These are phyloP conservation scores for Tuber brumale DNA, from an alignment of 495 filamentous ascomycete species.

Conservation along the genomic window DNA sequence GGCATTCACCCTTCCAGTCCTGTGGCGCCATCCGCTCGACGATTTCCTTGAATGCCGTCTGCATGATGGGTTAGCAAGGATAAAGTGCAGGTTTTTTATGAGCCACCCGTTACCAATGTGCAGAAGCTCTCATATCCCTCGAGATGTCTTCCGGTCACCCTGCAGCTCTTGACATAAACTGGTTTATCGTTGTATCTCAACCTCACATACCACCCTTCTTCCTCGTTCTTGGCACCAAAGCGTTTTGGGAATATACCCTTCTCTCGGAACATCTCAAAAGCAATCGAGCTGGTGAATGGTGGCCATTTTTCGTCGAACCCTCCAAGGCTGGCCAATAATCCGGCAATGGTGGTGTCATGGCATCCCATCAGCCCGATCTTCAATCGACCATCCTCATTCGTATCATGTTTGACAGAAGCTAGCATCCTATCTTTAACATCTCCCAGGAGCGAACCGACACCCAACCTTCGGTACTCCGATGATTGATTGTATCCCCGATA, in stretches of 20 bases:
- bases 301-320: constrained; percentile 78
- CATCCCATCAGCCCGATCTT: constrained; percentile 75
- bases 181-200: constrained; percentile 83
- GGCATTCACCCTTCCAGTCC: constrained; percentile 71
- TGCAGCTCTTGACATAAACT: constrained; percentile 75
- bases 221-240: constrained; percentile 15
- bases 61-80: constrained; percentile 24
- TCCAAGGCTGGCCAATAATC: constrained; percentile 68
- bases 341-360: constrained; percentile 90
- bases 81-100: constrained; percentile 10
- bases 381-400: constrained; percentile 46
- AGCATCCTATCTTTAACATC: constrained; percentile 84
- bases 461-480: constrained; percentile 73
- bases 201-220: constrained; percentile 81
- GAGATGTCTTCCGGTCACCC: constrained; percentile 68
- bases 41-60: constrained; percentile 85
- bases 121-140: constrained; percentile 87
- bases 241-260: constrained; percentile 22
- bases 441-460: constrained; percentile 75
- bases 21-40: constrained; percentile 82
- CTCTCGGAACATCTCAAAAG: constrained; percentile 77
- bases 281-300: constrained; percentile 83
- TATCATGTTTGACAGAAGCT: constrained; percentile 39
- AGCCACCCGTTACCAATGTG: constrained; percentile 58
- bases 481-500: constrained; percentile 79